Evolutionary conservation across 306 rosid genomes (phyloP).

Genomic region (Trifolium dubium): DNA sequence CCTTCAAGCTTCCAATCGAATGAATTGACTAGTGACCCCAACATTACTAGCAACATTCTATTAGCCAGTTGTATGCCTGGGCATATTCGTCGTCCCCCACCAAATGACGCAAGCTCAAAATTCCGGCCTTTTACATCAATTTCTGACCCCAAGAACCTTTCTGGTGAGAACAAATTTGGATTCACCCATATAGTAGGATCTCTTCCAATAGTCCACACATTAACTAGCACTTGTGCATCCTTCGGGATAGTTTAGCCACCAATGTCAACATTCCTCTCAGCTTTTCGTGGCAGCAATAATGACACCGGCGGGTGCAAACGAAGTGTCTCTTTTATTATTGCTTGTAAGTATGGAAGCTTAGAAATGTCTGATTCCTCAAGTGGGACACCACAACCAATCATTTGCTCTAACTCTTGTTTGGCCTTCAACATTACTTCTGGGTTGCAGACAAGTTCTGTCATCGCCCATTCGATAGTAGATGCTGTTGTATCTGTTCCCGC

Average conservation of each 20-base stretch:
- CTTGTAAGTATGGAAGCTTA: slow-evolving; percentile 29
- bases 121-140: slow-evolving; percentile 35
- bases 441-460: slow-evolving; percentile 32
- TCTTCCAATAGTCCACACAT: slow-evolving; percentile 39
- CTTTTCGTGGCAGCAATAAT: slow-evolving; percentile 40
- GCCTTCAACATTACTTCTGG: slow-evolving; percentile 23
- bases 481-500: slow-evolving; percentile 43
- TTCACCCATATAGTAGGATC: slow-evolving; percentile 29
- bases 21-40: slow-evolving; percentile 35
- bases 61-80: slow-evolving; percentile 27
- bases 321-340: slow-evolving; percentile 34
- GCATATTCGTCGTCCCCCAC: slow-evolving; percentile 37
- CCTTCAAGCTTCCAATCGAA: slow-evolving; percentile 45
- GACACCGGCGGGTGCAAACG: slow-evolving; percentile 40
- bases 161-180: slow-evolving; percentile 35
- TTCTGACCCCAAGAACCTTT: slow-evolving; percentile 34
- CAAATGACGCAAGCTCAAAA: slow-evolving; percentile 38
- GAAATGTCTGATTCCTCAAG: slow-evolving; percentile 27
- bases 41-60: slow-evolving; percentile 37
- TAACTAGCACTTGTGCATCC: slow-evolving; percentile 35
- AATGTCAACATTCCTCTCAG: slow-evolving; percentile 26
- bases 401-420: slow-evolving; percentile 29
- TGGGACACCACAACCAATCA: background rate
- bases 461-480: slow-evolving; percentile 40
- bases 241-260: slow-evolving; percentile 35